Evolutionary conservation across 2,329 filamentous ascomycete species (phyloP), one percentile per base, ranked within the genome.

Genomic region (Nemania diffusa): DNA sequence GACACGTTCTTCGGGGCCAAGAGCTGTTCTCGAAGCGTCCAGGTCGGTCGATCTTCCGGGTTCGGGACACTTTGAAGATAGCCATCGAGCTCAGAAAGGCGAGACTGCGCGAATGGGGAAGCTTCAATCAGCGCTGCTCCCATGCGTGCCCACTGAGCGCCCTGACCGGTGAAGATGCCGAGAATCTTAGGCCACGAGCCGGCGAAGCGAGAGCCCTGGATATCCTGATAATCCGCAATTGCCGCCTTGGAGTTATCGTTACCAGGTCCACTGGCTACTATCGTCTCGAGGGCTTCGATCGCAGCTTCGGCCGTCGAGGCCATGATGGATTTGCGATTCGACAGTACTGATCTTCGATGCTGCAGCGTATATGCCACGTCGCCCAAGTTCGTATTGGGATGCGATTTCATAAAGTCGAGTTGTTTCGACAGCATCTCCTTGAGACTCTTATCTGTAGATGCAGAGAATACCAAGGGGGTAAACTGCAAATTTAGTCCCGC

Each of bases 111-210:
- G 8, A 57, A 53, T 1, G 55, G 34, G 8, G 63, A 69, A 1
- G 29, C 15, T 3, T 32, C 20, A 13, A 73, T 50, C 9, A 78
- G 62, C n/a, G 72, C 64, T 0, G 65, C 64, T 8, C 73, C 75
- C 76, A 79, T 55, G 53, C 7, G 71, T 32, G 57, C 17, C 73
- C 73, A 77, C 52, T 77, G 75, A 0, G 75, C 74, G 2, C 75
- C 76, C 62, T 75, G 73, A 11, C 73, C 64, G 6, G 73, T 75
- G 50, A 76, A 75, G 7, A 76, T 67, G 44, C 68, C 74, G 2
- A 76, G 13, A 3, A 71, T 68, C 6, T 51, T 67, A 32, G 57
- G 70, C 27, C 34, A 34, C n/a, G 48, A 3, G 46, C 2, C 7
- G 11, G 40, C 40, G 40, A 44, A 44, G 5, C 40, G 40, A n/a